Conservation (phyloP, 1,284 basidiomycete genomes). For the Boletus hoseneyae region DNA sequence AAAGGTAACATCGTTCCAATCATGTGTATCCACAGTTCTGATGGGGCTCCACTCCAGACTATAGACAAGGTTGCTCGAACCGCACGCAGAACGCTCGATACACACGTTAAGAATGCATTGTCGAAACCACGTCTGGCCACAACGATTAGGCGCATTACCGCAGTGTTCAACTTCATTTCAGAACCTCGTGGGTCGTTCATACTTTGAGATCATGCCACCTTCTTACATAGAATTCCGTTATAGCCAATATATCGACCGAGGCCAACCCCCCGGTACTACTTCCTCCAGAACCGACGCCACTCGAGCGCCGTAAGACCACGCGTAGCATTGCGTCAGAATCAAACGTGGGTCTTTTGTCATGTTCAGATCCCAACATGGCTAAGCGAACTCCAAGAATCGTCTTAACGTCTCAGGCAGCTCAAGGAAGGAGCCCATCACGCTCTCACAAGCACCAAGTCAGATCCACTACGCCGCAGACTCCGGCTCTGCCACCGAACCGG, state of each 20-base stretch:
- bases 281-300: conserved; percentile 15
- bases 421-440: conserved; percentile 3
- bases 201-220: background rate
- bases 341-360: conserved; percentile 18
- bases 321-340: conserved; percentile 6
- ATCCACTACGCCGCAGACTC: conserved; percentile 26
- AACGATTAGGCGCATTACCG: conserved; percentile 62
- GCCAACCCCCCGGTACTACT: conserved; percentile 38
- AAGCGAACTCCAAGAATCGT: conserved; percentile 19
- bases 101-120: conserved; percentile 65
- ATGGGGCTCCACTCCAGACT: conserved; percentile 39
- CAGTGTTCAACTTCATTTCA: conserved; percentile 60
- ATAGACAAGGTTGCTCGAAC: conserved; percentile 66
- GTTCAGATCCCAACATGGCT: conserved; percentile 5
- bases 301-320: conserved; percentile 9
- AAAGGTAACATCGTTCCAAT: conserved; percentile 44
- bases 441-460: conserved; percentile 14
- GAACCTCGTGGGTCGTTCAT: conserved; percentile 53
- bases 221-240: conserved; percentile 15
- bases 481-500: conserved; percentile 53
- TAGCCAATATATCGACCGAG: conserved; percentile 44
- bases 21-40: conserved; percentile 7
- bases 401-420: conserved; percentile 2
- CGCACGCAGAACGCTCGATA: conserved; percentile 63
- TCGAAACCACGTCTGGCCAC: conserved; percentile 64